Evolutionary conservation across 345 rosid species (phyloP).

Genomic region (Arabis hirsuta): DNA sequence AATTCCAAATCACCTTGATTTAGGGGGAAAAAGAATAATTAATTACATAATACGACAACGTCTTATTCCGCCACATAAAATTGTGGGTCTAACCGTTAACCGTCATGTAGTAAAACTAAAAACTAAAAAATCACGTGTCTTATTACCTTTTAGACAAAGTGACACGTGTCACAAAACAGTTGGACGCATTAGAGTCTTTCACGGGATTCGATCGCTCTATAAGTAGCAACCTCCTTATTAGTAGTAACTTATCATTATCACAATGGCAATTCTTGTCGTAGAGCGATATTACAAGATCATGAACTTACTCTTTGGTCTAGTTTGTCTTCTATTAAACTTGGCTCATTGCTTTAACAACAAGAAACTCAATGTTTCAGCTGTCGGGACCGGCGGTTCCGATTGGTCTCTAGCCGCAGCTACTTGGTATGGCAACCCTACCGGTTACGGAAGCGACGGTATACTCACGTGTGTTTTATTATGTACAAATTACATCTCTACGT

Average conservation of each 20-base stretch:
- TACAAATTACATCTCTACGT: neutral
- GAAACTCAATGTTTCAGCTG: conserved; percentile 39
- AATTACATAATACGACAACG: conserved; percentile 24
- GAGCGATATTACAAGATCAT: conserved; percentile 5
- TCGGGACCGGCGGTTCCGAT: neutral
- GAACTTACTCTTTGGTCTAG: conserved; percentile 30
- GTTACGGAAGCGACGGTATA: conserved; percentile 60
- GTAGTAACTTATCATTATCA: neutral
- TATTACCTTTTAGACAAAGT: neutral
- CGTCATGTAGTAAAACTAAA: conserved; percentile 23
- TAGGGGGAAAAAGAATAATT: neutral
- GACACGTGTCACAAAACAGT: conserved; percentile 15
- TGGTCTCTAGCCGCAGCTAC: conserved; percentile 63
- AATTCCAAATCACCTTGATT: conserved; percentile 32
- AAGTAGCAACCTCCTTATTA: conserved; percentile 12
- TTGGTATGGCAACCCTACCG: conserved; percentile 59
- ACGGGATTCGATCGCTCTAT: conserved; percentile 24
- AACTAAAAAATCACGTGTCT: conserved; percentile 18
- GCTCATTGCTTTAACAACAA: conserved; percentile 51
- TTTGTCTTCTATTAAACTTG: conserved; percentile 28
- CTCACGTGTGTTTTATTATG: neutral
- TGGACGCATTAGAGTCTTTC: conserved; percentile 16
- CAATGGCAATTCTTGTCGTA: conserved; percentile 11
- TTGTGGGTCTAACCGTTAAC: conserved; percentile 41
- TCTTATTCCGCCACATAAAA: neutral